Conservation (phyloP, 1,139 yeast genomes). For the Diutina siamensis region DNA sequence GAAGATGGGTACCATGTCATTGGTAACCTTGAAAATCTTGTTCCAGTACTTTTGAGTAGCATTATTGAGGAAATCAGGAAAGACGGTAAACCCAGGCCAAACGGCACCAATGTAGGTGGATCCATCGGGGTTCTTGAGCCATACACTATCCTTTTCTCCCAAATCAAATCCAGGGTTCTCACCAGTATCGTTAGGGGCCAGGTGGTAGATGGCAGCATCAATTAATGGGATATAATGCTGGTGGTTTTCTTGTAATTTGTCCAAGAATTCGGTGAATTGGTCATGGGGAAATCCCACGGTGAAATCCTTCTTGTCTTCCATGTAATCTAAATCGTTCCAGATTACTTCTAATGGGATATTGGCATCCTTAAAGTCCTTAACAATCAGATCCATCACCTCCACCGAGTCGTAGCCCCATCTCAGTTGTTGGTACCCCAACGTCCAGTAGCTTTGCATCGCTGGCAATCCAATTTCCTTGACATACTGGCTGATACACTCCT, state of each 20-base stretch:
- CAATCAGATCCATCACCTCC: constrained; percentile 13
- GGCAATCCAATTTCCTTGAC: constrained; percentile 16
- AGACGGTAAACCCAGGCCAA: constrained; percentile 21
- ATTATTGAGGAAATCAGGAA: constrained; percentile 20
- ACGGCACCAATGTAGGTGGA: constrained; percentile 16
- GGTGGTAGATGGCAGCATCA: constrained; percentile 22
- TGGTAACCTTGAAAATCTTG: constrained; percentile 14
- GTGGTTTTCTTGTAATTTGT: constrained; percentile 14
- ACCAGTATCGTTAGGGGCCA: constrained; percentile 16
- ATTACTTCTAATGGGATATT: constrained; percentile 16
- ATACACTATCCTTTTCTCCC: constrained; percentile 18
- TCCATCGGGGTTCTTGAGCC: constrained; percentile 20
- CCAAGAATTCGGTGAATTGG: constrained; percentile 13
- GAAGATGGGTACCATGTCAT: constrained; percentile 13
- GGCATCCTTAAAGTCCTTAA: constrained; percentile 13
- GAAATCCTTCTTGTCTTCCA: constrained; percentile 20
- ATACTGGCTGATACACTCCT: constrained; percentile 19
- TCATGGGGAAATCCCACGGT: constrained; percentile 18
- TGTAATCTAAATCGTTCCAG: constrained; percentile 17
- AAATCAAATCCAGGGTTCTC: constrained; percentile 15
- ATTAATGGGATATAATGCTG: constrained; percentile 23
- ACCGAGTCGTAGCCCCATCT: constrained; percentile 15
- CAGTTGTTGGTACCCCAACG: constrained; percentile 17
- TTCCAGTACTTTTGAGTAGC: constrained; percentile 17
- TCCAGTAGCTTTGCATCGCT: constrained; percentile 16